Evolutionary conservation across 2,329 filamentous ascomycete species (phyloP), one percentile per base, ranked within the genome.

Genomic region (Trichoderma hamatum): DNA sequence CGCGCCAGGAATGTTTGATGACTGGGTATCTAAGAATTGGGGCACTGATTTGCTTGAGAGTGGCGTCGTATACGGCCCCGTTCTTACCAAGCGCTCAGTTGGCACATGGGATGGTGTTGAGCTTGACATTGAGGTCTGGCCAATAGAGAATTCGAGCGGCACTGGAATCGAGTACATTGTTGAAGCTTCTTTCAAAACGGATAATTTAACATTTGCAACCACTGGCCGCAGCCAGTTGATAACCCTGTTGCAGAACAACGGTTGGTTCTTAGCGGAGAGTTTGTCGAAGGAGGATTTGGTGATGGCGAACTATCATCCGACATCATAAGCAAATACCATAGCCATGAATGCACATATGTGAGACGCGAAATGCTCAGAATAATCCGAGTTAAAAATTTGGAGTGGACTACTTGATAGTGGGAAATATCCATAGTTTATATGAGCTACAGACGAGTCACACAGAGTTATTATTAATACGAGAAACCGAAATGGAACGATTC

Each of bases 111-210:
- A 49, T 3, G 63, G 63, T 2, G 36, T 49, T 13, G 52, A 66
- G 7, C 52, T 66, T 3, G 63, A 66, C n/a, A 66, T 66, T 7
- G 63, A 66, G 21, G 52, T 58, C n/a, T 66, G 63, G 63, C 63
- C 63, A 6, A 66, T 66, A 2, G 52, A 66, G 21, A 66, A 49
- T 7, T 46, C 63, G 0, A 49, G 36, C 16, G 52, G 63, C n/a
- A 66, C 52, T n/a, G 63, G 63, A 19, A 58, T 66, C n/a, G 52
- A 56, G 10, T 66, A 66, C 3, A 21, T 66, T 4, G 63, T 66
- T 49, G 63, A 66, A 9, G 52, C 63, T 6, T 66, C 63, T 4
- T 66, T 66, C 13, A 66, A 66, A 13, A 66, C 63, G 3, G 19
- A 14, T 3, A 55, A 66, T 13, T 34, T 13, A 0, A 55, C 55